Evolutionary conservation across 1,139 yeast genomes (phyloP).

Genomic region (Blastobotrys buckinghamii): DNA sequence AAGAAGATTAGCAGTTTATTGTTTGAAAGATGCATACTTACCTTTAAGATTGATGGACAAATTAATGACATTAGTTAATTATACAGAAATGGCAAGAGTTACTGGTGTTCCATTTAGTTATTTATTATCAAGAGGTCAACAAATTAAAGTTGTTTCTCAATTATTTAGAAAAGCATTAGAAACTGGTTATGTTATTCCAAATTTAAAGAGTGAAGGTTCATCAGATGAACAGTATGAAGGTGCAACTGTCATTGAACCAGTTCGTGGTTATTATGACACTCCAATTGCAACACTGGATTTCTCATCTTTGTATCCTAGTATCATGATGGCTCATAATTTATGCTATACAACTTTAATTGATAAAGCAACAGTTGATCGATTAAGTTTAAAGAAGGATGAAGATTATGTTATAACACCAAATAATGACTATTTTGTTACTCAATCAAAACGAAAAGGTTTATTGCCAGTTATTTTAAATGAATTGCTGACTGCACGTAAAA

Average conservation of each 20-base stretch:
- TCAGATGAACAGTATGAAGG: conserved; percentile 92
- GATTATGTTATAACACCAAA: conserved; percentile 89
- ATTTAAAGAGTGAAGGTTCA: conserved; percentile 76
- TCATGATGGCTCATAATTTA: conserved; percentile 98
- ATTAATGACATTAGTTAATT: conserved; percentile 92
- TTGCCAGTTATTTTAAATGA: conserved; percentile 89
- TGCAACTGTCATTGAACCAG: conserved; percentile 97
- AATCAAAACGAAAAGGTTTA: conserved; percentile 67
- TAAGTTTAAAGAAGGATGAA: conserved; percentile 55
- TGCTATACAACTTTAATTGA: conserved; percentile 88
- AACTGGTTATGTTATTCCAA: conserved; percentile 84
- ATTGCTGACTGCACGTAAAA: conserved; percentile 82
- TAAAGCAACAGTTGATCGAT: conserved; percentile 60
- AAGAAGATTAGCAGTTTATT: conserved; percentile 91
- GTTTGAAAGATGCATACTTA: conserved; percentile 91
- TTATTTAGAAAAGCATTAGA: conserved; percentile 85
- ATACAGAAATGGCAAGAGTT: conserved; percentile 99
- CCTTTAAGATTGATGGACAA: conserved; percentile 86
- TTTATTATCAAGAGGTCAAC: conserved; percentile 88
- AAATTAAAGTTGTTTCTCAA: conserved; percentile 94
- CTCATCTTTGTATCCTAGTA: conserved; percentile 94
- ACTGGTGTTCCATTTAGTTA: conserved; percentile 97
- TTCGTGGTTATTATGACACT: conserved; percentile 89
- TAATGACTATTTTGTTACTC: conserved; percentile 86
- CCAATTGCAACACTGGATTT: conserved; percentile 98